Evolutionary conservation across 495 filamentous ascomycete species (phyloP).

Genomic region (Tuber umbilicatum): DNA sequence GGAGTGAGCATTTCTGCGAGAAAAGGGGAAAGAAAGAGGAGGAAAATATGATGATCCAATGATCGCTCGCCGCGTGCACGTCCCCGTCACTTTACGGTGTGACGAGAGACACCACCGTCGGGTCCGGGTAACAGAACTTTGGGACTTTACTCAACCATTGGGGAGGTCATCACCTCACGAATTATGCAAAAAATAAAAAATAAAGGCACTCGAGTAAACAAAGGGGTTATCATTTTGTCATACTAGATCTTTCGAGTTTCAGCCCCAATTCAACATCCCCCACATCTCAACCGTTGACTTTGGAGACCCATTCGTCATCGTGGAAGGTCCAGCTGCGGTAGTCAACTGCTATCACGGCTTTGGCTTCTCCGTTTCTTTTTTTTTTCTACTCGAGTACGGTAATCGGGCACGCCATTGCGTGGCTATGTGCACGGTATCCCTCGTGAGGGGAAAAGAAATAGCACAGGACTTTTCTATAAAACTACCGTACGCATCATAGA

Average conservation of each 20-base stretch:
- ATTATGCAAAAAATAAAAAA: not conserved
- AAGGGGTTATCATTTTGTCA: not conserved
- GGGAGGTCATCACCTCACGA: not conserved
- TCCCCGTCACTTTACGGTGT: not conserved
- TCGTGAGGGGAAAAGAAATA: not conserved
- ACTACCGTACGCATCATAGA: not conserved
- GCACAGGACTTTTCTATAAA: not conserved
- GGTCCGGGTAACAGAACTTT: not conserved
- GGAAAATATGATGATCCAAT: slow-evolving; percentile 1
- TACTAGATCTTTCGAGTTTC: not conserved
- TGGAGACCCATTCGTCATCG: not conserved
- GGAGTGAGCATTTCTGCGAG: slow-evolving; percentile 1
- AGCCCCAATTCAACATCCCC: not conserved
- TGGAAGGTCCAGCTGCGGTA: not conserved
- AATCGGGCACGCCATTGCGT: not conserved
- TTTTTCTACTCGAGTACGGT: not conserved
- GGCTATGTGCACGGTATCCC: not conserved
- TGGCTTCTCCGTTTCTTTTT: not conserved
- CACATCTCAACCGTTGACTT: not conserved
- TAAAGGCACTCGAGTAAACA: not conserved
- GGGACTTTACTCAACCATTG: not conserved
- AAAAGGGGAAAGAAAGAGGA: not conserved
- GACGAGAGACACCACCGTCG: not conserved
- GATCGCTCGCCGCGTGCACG: not conserved
- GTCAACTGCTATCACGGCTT: not conserved